Conservation (phyloP, 495 filamentous ascomycete species). For the Aspergillus ellipticus region DNA sequence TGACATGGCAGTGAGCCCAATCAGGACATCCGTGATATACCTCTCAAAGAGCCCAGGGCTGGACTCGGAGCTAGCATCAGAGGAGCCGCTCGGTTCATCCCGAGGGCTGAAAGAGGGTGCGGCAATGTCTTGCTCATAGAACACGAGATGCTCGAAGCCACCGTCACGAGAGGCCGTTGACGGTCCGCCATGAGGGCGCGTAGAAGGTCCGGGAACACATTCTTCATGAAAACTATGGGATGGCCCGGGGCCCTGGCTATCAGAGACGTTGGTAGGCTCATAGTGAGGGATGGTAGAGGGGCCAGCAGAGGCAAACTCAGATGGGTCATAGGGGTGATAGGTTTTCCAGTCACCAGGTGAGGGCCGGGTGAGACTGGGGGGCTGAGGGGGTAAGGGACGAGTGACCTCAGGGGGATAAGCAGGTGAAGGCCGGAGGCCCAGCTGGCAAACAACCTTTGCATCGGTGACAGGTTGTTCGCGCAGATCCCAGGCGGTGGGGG, state of each 20-base stretch:
- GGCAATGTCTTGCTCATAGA: too few species aligned
- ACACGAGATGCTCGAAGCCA: too few species aligned
- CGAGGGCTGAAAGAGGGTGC: too few species aligned
- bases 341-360: not conserved
- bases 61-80: too few species aligned
- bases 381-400: not conserved
- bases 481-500: constrained; percentile 15
- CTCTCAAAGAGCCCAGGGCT: too few species aligned
- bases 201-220: not conserved
- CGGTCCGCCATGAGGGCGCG: not conserved
- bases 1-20: too few species aligned
- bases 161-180: not conserved
- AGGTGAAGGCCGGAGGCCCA: constrained; percentile 5
- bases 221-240: too few species aligned
- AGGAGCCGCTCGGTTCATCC: too few species aligned
- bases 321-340: not conserved
- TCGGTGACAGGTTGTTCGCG: constrained; percentile 8
- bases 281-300: not conserved
- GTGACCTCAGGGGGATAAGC: not conserved
- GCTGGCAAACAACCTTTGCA: constrained; percentile 8
- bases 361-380: too few species aligned
- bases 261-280: too few species aligned
- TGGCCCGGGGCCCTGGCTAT: too few species aligned
- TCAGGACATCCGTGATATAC: too few species aligned
- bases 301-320: not conserved